These are phyloP conservation scores for Cryptococcus sp. DNA, from an alignment of 1,284 basidiomycete species.

Conservation along the genomic window DNA sequence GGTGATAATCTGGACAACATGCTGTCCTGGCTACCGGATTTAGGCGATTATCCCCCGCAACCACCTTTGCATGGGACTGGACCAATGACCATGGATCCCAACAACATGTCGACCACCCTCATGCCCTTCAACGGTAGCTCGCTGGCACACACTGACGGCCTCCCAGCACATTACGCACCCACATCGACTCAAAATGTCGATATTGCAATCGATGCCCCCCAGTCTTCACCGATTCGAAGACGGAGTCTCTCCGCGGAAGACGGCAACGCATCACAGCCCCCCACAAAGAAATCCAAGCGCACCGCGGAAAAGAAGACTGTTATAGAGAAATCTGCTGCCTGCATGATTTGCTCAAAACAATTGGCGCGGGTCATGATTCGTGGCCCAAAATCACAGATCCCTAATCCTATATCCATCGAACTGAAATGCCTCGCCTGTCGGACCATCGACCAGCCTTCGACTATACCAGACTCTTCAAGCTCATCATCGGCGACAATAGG, in stretches of 20 bases:
- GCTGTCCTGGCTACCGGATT: slow-evolving; percentile 48
- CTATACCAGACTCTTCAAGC: slow-evolving; percentile 12
- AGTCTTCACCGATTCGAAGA: slow-evolving; percentile 5
- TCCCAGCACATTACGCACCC: neutral
- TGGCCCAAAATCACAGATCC: slow-evolving; percentile 40
- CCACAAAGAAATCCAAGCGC: slow-evolving; percentile 33
- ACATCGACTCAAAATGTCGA: neutral
- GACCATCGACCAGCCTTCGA: slow-evolving; percentile 28
- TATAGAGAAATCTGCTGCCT: slow-evolving; percentile 35
- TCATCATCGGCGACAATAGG: slow-evolving; percentile 17
- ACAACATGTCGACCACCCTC: neutral
- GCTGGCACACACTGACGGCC: neutral
- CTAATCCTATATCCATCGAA: slow-evolving; percentile 30
- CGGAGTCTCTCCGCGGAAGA: slow-evolving; percentile 1
- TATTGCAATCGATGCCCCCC: neutral
- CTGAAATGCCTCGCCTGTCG: slow-evolving; percentile 37
- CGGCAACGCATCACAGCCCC: slow-evolving; percentile 7
- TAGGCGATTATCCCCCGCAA: slow-evolving; percentile 10
- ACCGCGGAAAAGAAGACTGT: slow-evolving; percentile 43
- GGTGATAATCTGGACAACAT: slow-evolving; percentile 32
- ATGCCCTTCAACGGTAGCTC: neutral
- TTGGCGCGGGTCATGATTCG: slow-evolving; percentile 45
- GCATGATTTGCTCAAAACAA: slow-evolving; percentile 28
- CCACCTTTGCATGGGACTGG: neutral
- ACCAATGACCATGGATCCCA: neutral